phyloP scores from a whole-genome alignment of 2,329 filamentous ascomycete species.

The Lachnellula arida region DNA sequence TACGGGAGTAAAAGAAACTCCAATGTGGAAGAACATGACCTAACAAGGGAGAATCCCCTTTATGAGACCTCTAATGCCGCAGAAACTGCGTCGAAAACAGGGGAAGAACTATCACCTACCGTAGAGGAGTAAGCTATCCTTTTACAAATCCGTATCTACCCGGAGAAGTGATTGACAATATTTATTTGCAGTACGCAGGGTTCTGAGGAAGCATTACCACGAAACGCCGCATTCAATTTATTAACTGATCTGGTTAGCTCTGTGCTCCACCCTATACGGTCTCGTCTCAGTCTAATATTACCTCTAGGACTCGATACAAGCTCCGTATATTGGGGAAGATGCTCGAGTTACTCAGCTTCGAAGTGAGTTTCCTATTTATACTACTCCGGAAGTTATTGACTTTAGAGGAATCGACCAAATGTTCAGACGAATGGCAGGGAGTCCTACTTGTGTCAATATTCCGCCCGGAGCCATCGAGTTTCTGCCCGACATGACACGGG shows the following conservation, averaged over 20 bases:
- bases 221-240: background rate
- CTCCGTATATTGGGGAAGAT: background rate
- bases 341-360: slow-evolving; percentile 1
- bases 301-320: background rate
- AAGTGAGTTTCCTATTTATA: background rate
- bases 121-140: background rate
- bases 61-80: background rate
- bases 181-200: background rate
- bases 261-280: background rate
- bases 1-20: background rate
- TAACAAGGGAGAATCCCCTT: background rate
- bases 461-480: background rate
- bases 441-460: background rate
- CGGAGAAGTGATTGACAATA: background rate
- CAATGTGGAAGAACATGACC: background rate
- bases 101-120: background rate
- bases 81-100: too few relatives aligned
- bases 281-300: background rate
- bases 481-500: background rate
- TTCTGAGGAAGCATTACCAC: background rate
- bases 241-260: background rate
- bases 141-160: background rate
- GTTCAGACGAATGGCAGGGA: background rate
- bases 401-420: background rate
- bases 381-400: background rate